phyloP scores from a whole-genome alignment of 305 asterid species.

The Fraxinus xanthoxyloides region DNA sequence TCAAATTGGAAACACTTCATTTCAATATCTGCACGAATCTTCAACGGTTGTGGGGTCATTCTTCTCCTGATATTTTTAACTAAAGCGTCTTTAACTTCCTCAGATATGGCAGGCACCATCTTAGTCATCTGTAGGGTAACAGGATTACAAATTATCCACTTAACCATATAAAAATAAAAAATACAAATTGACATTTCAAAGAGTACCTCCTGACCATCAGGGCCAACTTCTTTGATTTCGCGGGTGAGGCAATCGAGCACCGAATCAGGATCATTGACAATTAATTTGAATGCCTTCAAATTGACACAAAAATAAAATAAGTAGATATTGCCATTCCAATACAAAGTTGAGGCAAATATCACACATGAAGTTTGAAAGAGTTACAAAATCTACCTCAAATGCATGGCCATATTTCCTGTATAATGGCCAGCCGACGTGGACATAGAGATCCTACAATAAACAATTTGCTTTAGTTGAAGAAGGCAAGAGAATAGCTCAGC shows the following conservation, averaged over 20 bases:
- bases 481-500: neutral
- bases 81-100: constrained; percentile 78
- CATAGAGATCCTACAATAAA: constrained; percentile 71
- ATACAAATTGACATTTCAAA: constrained; percentile 1
- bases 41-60: constrained; percentile 93
- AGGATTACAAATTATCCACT: constrained; percentile 4
- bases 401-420: constrained; percentile 96
- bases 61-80: constrained; percentile 87
- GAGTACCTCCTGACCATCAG: constrained; percentile 83
- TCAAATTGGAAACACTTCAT: constrained; percentile 95
- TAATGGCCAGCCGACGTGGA: constrained; percentile 96
- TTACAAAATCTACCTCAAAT: constrained; percentile 65
- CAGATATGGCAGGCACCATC: constrained; percentile 79
- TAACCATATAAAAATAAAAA: too few species aligned
- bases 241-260: constrained; percentile 87
- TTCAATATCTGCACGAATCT: constrained; percentile 87
- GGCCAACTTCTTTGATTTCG: constrained; percentile 85
- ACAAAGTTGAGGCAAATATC: neutral
- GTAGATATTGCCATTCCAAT: neutral
- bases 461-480: constrained; percentile 21
- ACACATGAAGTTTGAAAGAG: neutral
- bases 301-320: neutral
- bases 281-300: constrained; percentile 77
- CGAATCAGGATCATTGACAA: constrained; percentile 86
- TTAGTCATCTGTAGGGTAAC: constrained; percentile 54